phyloP scores from a whole-genome alignment of 2,329 filamentous ascomycete species.

The Anthostomella pinea region DNA sequence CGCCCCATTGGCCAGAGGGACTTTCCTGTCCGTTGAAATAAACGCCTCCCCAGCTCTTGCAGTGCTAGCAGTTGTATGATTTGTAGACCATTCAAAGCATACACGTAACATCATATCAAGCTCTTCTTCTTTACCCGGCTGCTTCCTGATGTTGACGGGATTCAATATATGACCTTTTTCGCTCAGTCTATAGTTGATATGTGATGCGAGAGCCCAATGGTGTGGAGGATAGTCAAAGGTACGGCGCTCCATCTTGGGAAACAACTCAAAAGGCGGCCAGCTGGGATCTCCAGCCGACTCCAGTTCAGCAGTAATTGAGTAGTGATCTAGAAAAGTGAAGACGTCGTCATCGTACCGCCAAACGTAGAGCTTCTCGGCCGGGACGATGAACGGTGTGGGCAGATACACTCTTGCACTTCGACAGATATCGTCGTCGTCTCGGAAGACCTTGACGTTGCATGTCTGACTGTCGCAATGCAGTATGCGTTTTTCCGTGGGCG shows the following conservation, averaged over 20 bases:
- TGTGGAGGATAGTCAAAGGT: slow-evolving; percentile 23
- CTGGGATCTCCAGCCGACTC: slow-evolving; percentile 46
- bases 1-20: slow-evolving; percentile 36
- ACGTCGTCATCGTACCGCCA: slow-evolving; percentile 45
- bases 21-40: slow-evolving; percentile 44
- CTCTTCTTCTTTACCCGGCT: slow-evolving; percentile 18
- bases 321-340: slow-evolving; percentile 48
- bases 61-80: slow-evolving; percentile 20
- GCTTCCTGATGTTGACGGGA: slow-evolving; percentile 26
- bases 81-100: slow-evolving; percentile 32
- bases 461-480: slow-evolving; percentile 54
- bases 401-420: slow-evolving; percentile 48
- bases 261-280: slow-evolving; percentile 52
- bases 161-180: slow-evolving; percentile 28
- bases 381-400: slow-evolving; percentile 49
- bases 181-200: slow-evolving; percentile 27
- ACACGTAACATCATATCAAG: slow-evolving; percentile 29
- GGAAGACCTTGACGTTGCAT: slow-evolving; percentile 50
- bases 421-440: slow-evolving; percentile 44
- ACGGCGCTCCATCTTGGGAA: slow-evolving; percentile 26
- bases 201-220: slow-evolving; percentile 28
- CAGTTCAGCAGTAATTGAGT: slow-evolving; percentile 50
- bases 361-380: slow-evolving; percentile 49
- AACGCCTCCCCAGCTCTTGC: slow-evolving; percentile 34
- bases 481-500: slow-evolving; percentile 37